Conservation (phyloP, 1,284 basidiomycete species). For the Xerocomus cyaneibrunnescens region DNA sequence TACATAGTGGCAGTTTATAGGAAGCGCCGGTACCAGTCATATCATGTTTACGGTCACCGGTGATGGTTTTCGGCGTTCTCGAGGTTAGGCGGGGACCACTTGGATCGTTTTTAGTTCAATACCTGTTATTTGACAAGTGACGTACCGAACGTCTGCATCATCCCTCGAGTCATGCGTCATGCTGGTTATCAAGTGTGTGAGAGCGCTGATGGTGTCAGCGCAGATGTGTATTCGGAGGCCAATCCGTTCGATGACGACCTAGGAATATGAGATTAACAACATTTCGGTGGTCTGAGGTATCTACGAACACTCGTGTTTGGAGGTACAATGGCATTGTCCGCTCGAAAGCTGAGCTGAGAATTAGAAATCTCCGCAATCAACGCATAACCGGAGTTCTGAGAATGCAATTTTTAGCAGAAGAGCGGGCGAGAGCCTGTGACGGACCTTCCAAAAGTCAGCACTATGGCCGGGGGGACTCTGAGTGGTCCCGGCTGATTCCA, state of each 20-base stretch:
- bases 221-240: conserved; percentile 59
- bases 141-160: conserved; percentile 42
- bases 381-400: conserved; percentile 68
- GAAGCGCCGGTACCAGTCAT: conserved; percentile 34
- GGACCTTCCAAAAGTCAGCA: conserved; percentile 68
- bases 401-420: conserved; percentile 13
- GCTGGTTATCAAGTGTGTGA: conserved; percentile 53
- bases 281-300: not conserved
- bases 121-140: not conserved
- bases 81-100: conserved; percentile 13
- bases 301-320: conserved; percentile 43
- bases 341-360: conserved; percentile 45
- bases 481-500: conserved; percentile 21
- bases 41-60: conserved; percentile 15
- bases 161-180: conserved; percentile 43
- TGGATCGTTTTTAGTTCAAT: conserved; percentile 1
- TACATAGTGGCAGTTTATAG: not conserved
- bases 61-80: conserved; percentile 10
- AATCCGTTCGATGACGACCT: conserved; percentile 52
- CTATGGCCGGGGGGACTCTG: conserved; percentile 30
- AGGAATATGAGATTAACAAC: conserved; percentile 4
- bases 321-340: conserved; percentile 29
- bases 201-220: conserved; percentile 62
- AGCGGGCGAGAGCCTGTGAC: conserved; percentile 20
- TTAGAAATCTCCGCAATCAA: conserved; percentile 59